Percentiles rank a stretch among this genome's conserved stretches.
Evolutionary conservation across 2,329 filamentous ascomycete genomes (phyloP).

Genomic region (Fusarium redolens): DNA sequence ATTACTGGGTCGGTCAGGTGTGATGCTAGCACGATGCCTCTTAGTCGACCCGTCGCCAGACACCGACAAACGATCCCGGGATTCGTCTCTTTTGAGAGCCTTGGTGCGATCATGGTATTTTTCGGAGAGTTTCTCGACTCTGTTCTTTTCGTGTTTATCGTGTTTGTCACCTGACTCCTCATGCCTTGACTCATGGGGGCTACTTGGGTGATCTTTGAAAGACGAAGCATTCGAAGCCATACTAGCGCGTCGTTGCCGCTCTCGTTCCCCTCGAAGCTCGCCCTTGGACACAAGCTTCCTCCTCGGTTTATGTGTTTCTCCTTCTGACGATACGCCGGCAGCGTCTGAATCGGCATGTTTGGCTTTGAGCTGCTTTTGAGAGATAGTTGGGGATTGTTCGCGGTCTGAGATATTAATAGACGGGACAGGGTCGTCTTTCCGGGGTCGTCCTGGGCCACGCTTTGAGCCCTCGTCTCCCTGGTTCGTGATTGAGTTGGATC

Average conservation of each 20-base stretch:
- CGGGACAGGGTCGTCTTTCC: conserved; percentile 65
- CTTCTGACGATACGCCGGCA: conserved; percentile 65
- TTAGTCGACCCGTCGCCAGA: conserved; percentile 66
- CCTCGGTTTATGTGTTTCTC: conserved; percentile 68
- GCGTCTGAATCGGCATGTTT: conserved; percentile 67
- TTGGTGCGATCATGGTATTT: conserved; percentile 71
- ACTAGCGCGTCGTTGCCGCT: conserved; percentile 69
- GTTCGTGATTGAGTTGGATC: conserved; percentile 55
- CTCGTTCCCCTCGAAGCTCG: conserved; percentile 69
- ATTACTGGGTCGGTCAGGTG: conserved; percentile 64
- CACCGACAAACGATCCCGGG: conserved; percentile 64
- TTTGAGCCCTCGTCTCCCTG: conserved; percentile 63
- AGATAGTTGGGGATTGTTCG: conserved; percentile 61
- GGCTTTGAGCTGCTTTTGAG: conserved; percentile 62
- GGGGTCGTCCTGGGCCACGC: conserved; percentile 64
- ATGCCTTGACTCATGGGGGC: conserved; percentile 61
- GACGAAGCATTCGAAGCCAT: conserved; percentile 67
- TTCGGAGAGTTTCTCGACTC: conserved; percentile 55
- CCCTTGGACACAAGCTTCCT: conserved; percentile 73
- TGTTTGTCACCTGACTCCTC: conserved; percentile 63
- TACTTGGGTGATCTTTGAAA: conserved; percentile 62
- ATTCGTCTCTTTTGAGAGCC: conserved; percentile 70
- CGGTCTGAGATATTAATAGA: conserved; percentile 63
- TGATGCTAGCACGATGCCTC: conserved; percentile 68
- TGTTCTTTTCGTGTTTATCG: conserved; percentile 57